These are phyloP conservation scores for Aureococcus anophagefferens DNA, from an alignment of 108 stramenopile species.

Conservation along the genomic window DNA sequence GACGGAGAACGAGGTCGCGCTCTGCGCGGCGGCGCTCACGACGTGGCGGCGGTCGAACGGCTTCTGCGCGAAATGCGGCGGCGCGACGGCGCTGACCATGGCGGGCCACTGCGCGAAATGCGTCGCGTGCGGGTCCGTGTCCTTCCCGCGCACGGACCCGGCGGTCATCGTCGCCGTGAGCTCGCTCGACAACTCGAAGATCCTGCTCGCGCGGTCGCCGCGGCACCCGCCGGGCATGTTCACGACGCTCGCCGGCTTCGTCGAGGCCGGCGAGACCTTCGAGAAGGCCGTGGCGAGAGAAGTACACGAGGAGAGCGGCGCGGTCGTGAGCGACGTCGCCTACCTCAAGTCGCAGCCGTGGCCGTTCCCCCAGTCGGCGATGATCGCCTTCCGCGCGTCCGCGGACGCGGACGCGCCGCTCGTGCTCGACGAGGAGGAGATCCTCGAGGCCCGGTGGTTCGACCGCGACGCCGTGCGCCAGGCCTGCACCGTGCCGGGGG, in stretches of 20 bases:
- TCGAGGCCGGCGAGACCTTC: constrained; percentile 73
- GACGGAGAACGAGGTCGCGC: constrained; percentile 49
- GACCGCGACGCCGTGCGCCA: constrained; percentile 38
- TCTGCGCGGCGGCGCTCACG: constrained; percentile 56
- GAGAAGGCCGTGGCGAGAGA: constrained; percentile 62
- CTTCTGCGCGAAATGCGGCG: constrained; percentile 54
- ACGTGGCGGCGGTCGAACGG: constrained; percentile 47
- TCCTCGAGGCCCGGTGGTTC: constrained; percentile 62
- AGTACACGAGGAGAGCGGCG: constrained; percentile 62
- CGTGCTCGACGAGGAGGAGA: constrained; percentile 51
- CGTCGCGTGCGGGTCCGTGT: constrained; percentile 27
- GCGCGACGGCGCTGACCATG: constrained; percentile 27
- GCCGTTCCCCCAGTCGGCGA: constrained; percentile 66
- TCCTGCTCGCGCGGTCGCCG: constrained; percentile 54
- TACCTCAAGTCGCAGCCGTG: constrained; percentile 66
- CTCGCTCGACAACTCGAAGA: constrained; percentile 35
- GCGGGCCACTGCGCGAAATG: constrained; percentile 30
- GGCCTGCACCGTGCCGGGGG: constrained; percentile 41
- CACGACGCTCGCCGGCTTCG: constrained; percentile 69
- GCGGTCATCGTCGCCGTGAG: constrained; percentile 59
- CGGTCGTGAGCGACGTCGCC: constrained; percentile 39
- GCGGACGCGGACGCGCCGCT: constrained; percentile 42
- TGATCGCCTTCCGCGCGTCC: constrained; percentile 60
- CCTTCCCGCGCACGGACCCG: constrained; percentile 70
- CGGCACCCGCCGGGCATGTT: constrained; percentile 58